phyloP scores from a whole-genome alignment of 2,329 filamentous ascomycete species.

The Botrytis paeoniae region DNA sequence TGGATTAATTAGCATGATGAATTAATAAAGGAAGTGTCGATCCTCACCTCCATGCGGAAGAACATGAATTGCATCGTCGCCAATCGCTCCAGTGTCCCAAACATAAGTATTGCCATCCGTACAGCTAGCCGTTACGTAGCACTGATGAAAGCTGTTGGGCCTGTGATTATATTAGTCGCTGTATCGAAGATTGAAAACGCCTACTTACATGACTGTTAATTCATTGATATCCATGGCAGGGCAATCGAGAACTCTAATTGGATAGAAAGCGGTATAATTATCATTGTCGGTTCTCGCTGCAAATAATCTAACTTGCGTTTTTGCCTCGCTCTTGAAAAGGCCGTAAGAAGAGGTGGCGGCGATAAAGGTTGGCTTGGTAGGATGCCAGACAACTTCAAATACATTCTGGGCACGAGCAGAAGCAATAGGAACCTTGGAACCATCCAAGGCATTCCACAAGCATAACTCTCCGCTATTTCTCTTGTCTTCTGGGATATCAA shows the following conservation, averaged over 20 bases:
- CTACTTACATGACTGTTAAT: conserved; percentile 49
- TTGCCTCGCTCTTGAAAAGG: conserved; percentile 43
- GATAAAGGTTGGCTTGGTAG: conserved; percentile 50
- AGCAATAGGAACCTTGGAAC: conserved; percentile 45
- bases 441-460: conserved; percentile 52
- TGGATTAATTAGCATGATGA: conserved; percentile 22
- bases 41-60: conserved; percentile 50
- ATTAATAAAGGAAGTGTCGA: neutral
- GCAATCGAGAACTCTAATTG: conserved; percentile 57
- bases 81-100: conserved; percentile 55
- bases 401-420: conserved; percentile 57
- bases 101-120: conserved; percentile 61
- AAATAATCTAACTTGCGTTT: conserved; percentile 59
- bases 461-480: conserved; percentile 57
- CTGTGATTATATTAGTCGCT: conserved; percentile 37
- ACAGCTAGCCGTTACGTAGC: conserved; percentile 59
- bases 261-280: conserved; percentile 42
- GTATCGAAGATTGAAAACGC: neutral
- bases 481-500: conserved; percentile 56
- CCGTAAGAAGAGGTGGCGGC: conserved; percentile 55
- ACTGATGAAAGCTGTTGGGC: conserved; percentile 50
- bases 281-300: conserved; percentile 34
- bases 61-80: conserved; percentile 55
- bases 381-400: conserved; percentile 64
- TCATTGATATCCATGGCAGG: conserved; percentile 60